Base-by-base conservation (phyloP, 192 early-diverging fungal species). In the Podila horticola region DNA sequence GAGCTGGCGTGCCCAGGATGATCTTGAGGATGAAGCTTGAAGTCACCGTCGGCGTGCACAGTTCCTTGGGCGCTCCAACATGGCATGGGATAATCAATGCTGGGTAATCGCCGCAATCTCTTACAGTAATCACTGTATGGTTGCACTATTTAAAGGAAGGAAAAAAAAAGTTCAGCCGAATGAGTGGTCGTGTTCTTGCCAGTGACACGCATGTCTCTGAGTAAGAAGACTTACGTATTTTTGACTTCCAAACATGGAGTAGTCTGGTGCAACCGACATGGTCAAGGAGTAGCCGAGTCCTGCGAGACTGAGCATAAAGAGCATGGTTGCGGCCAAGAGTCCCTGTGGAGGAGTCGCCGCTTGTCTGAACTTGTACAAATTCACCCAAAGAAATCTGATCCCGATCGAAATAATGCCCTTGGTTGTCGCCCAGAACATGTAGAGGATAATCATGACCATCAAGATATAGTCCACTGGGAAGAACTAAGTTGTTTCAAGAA, bases 171-270 rank as follows among this genome's bases (percentile, higher is more conserved):
- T 45, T 13, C 41, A 45, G 15, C 15, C 41, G 2, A 8, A 45
- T 45, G 13, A 45, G 41, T 4, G 41, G 41, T 45, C 41, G 11
- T 7, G 34, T 36, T 10, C 13, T 45, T 17, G 13, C 41, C 41
- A 3, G 12, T 17, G 41, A 45, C 15, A n/a, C 12, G 34, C 33
- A 26, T 26, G 22, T 49, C 20, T 7, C 24, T 58, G 26, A 52
- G 20, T 26, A 36, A 64, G 22, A 29, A 33, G 29, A 84, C 87
- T 84, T 79, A 89, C 88, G 59, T 88, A 91, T 62, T 83, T 72
- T 64, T 91, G 90, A 41, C 85, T 87, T 29, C 90, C 90, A 84
- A 88, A 91, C 74, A 88, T 86, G 31, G 89, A 69, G 71, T 91
- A 91, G 9, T 84, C 84, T 19, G 90, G 90, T n/a, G 86, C 87